Percentiles rank a stretch among this genome's conserved stretches.
Conservation (phyloP, 2,329 filamentous ascomycete species). For the Epicoccum nigrum region DNA sequence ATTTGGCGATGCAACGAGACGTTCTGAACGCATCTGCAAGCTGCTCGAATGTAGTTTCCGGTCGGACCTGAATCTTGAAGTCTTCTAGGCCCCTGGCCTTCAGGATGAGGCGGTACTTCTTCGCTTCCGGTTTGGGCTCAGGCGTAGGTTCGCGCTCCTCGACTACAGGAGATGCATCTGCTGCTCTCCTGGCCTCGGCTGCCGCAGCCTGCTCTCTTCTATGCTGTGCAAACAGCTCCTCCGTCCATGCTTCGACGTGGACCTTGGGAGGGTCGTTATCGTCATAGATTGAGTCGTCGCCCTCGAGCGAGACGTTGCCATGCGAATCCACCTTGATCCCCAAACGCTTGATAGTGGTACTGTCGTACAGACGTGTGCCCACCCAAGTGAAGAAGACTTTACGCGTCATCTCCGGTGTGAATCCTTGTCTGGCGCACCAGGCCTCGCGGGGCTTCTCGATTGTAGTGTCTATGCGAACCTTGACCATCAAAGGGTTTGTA, state of each 20-base stretch:
- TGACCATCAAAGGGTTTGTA: constrained; percentile 66
- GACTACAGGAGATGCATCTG: constrained; percentile 32
- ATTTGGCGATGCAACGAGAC: constrained; percentile 25
- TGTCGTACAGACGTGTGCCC: constrained; percentile 72
- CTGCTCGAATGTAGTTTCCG: constrained; percentile 42
- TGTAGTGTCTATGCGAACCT: constrained; percentile 69
- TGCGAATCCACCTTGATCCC: constrained; percentile 57
- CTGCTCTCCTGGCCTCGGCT: constrained; percentile 46
- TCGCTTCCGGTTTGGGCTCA: constrained; percentile 24
- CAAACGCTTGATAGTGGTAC: constrained; percentile 62
- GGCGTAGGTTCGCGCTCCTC: constrained; percentile 27
- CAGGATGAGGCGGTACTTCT: constrained; percentile 56
- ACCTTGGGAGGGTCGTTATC: constrained; percentile 60
- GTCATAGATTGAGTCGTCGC: constrained; percentile 56
- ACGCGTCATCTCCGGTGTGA: constrained; percentile 56
- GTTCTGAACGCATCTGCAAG: constrained; percentile 40
- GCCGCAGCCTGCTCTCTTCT: constrained; percentile 48
- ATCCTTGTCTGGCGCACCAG: constrained; percentile 71
- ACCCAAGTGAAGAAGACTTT: constrained; percentile 81
- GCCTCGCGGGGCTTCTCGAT: constrained; percentile 70
- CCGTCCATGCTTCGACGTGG: constrained; percentile 79
- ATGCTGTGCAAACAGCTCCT: constrained; percentile 63
- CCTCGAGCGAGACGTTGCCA: constrained; percentile 47
- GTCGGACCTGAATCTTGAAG: constrained; percentile 57
- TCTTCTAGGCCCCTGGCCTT: constrained; percentile 59